These are phyloP conservation scores for Lasiodiplodia gonubiensis DNA, from an alignment of 2,329 filamentous ascomycete genomes.

Conservation along the genomic window DNA sequence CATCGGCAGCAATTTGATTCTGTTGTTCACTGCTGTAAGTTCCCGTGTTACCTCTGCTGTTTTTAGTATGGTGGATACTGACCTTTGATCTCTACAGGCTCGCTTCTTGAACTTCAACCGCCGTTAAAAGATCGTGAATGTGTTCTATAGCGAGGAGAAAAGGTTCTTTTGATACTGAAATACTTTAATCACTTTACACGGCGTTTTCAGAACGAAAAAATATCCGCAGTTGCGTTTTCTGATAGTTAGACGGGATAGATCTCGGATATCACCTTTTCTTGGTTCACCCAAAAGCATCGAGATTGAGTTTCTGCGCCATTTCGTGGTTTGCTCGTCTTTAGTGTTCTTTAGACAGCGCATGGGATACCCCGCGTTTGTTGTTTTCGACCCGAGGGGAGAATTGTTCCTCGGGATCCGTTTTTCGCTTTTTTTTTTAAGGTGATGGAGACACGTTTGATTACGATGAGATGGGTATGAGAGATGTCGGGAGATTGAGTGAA, in stretches of 20 bases:
- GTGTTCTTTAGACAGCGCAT: conserved; percentile 4
- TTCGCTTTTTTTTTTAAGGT: not conserved
- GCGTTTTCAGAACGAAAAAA: not conserved
- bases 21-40: conserved; percentile 60
- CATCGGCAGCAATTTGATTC: conserved; percentile 75
- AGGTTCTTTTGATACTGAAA: not conserved
- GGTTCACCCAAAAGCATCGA: not conserved
- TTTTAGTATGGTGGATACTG: not conserved
- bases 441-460: not conserved
- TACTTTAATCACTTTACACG: conserved; percentile 6
- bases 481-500: not conserved
- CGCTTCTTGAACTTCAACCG: conserved; percentile 28
- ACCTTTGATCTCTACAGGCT: not conserved
- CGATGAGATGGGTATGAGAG: not conserved
- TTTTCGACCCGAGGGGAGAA: not conserved
- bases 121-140: conserved; percentile 1
- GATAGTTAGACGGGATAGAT: conserved; percentile 1
- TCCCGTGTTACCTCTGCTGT: not conserved
- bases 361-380: conserved; percentile 9
- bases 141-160: not conserved
- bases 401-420: not conserved
- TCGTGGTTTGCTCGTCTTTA: not conserved
- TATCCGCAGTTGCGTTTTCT: not conserved
- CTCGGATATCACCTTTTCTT: not conserved
- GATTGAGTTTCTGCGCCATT: not conserved